These are phyloP conservation scores for Rhizopogon vulgaris DNA, from an alignment of 768 basidiomycete species.

Conservation along the genomic window DNA sequence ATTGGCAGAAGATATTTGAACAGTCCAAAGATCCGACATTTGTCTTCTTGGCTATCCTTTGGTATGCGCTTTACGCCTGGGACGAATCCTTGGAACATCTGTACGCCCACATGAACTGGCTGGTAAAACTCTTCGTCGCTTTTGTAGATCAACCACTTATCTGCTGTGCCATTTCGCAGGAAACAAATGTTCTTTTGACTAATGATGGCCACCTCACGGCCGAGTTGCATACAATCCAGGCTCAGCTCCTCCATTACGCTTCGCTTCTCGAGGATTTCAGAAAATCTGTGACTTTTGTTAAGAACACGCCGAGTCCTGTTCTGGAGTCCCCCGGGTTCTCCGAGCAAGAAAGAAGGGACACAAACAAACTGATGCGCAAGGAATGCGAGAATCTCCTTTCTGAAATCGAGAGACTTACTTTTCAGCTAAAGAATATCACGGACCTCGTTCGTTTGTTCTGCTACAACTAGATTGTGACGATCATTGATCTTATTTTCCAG, in stretches of 20 bases:
- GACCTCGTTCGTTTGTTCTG: slow-evolving; percentile 24
- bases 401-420: slow-evolving; percentile 35
- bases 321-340: slow-evolving; percentile 17
- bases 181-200: slow-evolving; percentile 32
- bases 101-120: slow-evolving; percentile 37
- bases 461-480: neutral
- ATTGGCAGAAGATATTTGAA: slow-evolving; percentile 1
- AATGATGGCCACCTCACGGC: slow-evolving; percentile 36
- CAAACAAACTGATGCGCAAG: slow-evolving; percentile 5
- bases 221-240: slow-evolving; percentile 45
- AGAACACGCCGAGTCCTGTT: slow-evolving; percentile 37
- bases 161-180: slow-evolving; percentile 26
- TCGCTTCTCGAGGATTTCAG: slow-evolving; percentile 43
- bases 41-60: slow-evolving; percentile 39
- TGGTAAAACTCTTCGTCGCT: slow-evolving; percentile 28
- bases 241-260: slow-evolving; percentile 44
- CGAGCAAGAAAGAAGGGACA: slow-evolving; percentile 4
- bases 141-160: neutral
- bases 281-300: slow-evolving; percentile 39
- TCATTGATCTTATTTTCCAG: slow-evolving; percentile 20
- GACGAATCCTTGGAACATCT: slow-evolving; percentile 44
- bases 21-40: slow-evolving; percentile 38
- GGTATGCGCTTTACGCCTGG: slow-evolving; percentile 50
- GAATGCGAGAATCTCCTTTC: slow-evolving; percentile 27
- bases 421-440: slow-evolving; percentile 25